Conservation (phyloP, 179 eudicot species). For the Corrigiola litoralis region DNA sequence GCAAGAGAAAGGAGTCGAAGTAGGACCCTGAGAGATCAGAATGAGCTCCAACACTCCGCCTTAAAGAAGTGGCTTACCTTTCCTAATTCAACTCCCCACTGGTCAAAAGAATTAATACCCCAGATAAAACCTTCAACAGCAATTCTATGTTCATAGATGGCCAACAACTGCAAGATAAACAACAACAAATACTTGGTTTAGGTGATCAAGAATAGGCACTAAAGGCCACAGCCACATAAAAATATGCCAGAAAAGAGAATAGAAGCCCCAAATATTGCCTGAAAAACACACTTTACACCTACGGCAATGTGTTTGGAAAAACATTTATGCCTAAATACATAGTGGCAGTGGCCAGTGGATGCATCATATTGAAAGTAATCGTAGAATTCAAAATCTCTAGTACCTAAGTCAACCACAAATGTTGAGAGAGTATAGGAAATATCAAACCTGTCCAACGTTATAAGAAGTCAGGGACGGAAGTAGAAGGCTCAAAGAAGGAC, state of each 20-base stretch:
- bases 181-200: slow-evolving; percentile 5
- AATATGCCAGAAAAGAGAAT: too few relatives aligned
- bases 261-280: too few relatives aligned
- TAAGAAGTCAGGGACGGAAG: slow-evolving; percentile 88
- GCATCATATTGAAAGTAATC: too few relatives aligned
- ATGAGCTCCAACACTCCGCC: background rate
- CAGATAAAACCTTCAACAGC: slow-evolving; percentile 96
- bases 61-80: slow-evolving; percentile 42
- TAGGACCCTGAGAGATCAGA: background rate
- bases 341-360: background rate
- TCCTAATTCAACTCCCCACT: slow-evolving; percentile 98
- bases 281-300: background rate
- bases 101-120: slow-evolving; percentile 98
- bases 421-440: background rate
- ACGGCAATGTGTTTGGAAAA: background rate
- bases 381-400: too few relatives aligned
- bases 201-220: too few relatives aligned
- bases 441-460: slow-evolving; percentile 82
- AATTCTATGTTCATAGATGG: slow-evolving; percentile 91
- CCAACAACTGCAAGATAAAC: slow-evolving; percentile 61
- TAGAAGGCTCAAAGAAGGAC: slow-evolving; percentile 91
- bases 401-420: too few relatives aligned
- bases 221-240: too few relatives aligned
- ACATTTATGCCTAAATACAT: background rate
- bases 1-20: background rate